A percentile compares a stretch with the other conserved stretches of the same genome.
These are phyloP conservation scores for Lablab purpureus DNA, from an alignment of 306 rosid genomes.

Conservation along the genomic window DNA sequence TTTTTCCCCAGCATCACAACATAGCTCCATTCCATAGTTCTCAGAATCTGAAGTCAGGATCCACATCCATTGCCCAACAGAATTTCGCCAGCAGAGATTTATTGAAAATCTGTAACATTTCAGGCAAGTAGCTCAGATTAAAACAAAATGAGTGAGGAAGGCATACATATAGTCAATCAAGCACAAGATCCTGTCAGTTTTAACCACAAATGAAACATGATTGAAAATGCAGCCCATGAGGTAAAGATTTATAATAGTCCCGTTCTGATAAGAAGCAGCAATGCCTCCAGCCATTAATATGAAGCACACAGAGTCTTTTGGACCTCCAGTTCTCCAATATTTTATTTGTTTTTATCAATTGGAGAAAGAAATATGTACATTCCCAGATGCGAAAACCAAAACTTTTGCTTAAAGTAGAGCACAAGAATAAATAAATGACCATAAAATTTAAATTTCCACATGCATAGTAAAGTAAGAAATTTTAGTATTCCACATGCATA, in stretches of 20 bases:
- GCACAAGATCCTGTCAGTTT: not conserved
- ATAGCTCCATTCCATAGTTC: slow-evolving; percentile 40
- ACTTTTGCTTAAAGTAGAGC: not conserved
- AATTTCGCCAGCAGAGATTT: slow-evolving; percentile 91
- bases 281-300: slow-evolving; percentile 24
- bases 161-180: not conserved
- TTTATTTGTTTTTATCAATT: slow-evolving; percentile 15
- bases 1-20: slow-evolving; percentile 34
- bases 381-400: not conserved
- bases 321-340: slow-evolving; percentile 22
- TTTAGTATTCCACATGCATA: not conserved
- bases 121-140: slow-evolving; percentile 22
- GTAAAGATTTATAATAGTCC: slow-evolving; percentile 1
- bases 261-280: not conserved
- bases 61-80: slow-evolving; percentile 96
- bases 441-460: not conserved
- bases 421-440: not conserved
- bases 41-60: slow-evolving; percentile 97
- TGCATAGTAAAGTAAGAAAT: not conserved
- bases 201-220: not conserved
- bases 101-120: slow-evolving; percentile 78
- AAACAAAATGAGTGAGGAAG: not conserved
- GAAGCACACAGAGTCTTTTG: not conserved
- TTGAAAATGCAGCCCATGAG: slow-evolving; percentile 30
- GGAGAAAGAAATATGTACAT: not conserved